Evolutionary conservation across 371 early-diverging fungal species (phyloP).

Genomic region (Mucor circinelloides): DNA sequence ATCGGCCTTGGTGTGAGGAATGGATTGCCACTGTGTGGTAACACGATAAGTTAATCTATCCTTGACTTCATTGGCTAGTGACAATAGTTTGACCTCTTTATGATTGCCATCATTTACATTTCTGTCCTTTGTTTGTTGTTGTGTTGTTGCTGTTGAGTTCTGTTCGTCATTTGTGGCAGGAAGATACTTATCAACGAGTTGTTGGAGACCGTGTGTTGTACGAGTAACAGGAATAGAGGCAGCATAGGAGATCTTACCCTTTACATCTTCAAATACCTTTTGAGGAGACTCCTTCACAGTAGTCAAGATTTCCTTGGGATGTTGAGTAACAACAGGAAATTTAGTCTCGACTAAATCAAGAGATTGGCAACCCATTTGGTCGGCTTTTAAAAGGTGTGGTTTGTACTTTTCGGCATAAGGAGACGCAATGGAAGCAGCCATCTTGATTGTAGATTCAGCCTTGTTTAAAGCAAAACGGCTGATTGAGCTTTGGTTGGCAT

Average conservation of each 20-base stretch:
- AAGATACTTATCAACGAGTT: slow-evolving; percentile 47
- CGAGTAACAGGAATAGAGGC: slow-evolving; percentile 35
- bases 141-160: neutral
- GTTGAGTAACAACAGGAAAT: slow-evolving; percentile 60
- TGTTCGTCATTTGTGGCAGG: slow-evolving; percentile 22
- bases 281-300: slow-evolving; percentile 25
- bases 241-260: slow-evolving; percentile 1
- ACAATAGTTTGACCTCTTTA: slow-evolving; percentile 19
- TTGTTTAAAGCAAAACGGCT: slow-evolving; percentile 56
- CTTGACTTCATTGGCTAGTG: slow-evolving; percentile 24
- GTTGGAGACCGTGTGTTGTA: slow-evolving; percentile 7
- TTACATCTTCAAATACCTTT: slow-evolving; percentile 24
- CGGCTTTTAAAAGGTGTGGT: slow-evolving; percentile 53
- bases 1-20: slow-evolving; percentile 32
- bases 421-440: slow-evolving; percentile 47
- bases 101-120: slow-evolving; percentile 37
- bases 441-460: slow-evolving; percentile 47
- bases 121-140: slow-evolving; percentile 12
- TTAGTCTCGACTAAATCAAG: slow-evolving; percentile 62
- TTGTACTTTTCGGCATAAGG: slow-evolving; percentile 53
- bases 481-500: slow-evolving; percentile 58
- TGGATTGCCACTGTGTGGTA: slow-evolving; percentile 11
- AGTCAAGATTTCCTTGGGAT: slow-evolving; percentile 52
- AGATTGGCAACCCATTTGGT: slow-evolving; percentile 63
- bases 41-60: slow-evolving; percentile 26